phyloP scores from a whole-genome alignment of 768 basidiomycete genomes.

The Psilocybe azurescens region DNA sequence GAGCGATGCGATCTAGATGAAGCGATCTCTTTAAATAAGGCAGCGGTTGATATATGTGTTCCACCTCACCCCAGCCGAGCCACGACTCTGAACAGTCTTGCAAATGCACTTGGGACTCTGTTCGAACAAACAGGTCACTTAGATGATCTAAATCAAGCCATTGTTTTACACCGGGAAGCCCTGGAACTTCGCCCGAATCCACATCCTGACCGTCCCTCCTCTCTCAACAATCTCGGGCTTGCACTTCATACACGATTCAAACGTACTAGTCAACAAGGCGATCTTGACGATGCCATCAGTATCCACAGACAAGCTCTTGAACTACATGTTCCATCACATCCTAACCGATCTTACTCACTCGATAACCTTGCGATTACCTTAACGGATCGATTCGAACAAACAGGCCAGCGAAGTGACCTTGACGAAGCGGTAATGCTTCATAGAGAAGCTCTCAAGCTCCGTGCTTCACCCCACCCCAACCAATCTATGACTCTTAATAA shows the following conservation, averaged over 20 bases:
- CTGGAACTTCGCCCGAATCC: background rate
- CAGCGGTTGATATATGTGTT: background rate
- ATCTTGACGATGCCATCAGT: background rate
- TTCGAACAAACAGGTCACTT: background rate
- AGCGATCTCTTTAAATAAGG: background rate
- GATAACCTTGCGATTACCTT: background rate
- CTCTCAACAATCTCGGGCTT: background rate
- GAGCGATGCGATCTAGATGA: background rate
- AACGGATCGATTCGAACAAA: background rate
- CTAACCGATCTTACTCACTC: background rate
- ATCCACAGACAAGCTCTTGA: background rate
- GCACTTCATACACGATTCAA: background rate
- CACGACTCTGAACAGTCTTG: background rate
- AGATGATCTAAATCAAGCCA: background rate
- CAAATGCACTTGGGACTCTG: background rate
- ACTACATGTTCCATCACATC: background rate
- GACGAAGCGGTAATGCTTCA: background rate
- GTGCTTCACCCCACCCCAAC: background rate
- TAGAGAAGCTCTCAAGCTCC: background rate
- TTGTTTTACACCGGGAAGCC: background rate
- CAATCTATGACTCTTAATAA: background rate
- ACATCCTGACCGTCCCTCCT: background rate
- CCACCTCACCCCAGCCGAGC: background rate
- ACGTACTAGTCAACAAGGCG: background rate
- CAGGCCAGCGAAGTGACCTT: background rate